Evolutionary conservation across 495 filamentous ascomycete genomes (phyloP).

Genomic region (Amniculicola lignicola): DNA sequence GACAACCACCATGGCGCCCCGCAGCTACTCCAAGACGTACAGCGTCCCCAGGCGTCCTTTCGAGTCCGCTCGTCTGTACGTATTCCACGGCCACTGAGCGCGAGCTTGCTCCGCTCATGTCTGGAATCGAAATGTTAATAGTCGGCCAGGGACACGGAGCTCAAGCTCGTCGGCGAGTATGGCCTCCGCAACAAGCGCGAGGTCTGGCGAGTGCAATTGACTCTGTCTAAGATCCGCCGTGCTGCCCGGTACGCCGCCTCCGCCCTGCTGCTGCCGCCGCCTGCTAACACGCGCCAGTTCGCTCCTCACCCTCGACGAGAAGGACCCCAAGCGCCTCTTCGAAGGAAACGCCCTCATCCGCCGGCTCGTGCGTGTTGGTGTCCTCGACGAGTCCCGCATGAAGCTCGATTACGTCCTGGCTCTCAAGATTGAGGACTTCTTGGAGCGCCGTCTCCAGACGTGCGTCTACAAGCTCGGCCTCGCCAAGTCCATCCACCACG

Average conservation of each 20-base stretch:
- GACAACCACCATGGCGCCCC: constrained; percentile 46
- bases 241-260: constrained; percentile 91
- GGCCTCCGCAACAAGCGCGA: constrained; percentile 99
- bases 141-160: constrained; percentile 85
- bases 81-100: constrained; percentile 70
- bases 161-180: constrained; percentile 99
- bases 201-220: constrained; percentile 98
- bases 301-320: constrained; percentile 99
- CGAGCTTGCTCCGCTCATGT: constrained; percentile 94
- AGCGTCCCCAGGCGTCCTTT: constrained; percentile 88
- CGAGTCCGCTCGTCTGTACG: constrained; percentile 99
- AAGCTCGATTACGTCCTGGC: constrained; percentile 99
- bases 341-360: constrained; percentile 99
- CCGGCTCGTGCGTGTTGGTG: constrained; percentile 98
- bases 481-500: constrained; percentile 99
- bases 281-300: no score
- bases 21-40: constrained; percentile 95
- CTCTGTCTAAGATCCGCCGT: constrained; percentile 99
- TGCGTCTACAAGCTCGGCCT: constrained; percentile 99
- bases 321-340: constrained; percentile 99
- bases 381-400: constrained; percentile 99
- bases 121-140: constrained; percentile 60
- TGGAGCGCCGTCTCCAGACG: constrained; percentile 98
- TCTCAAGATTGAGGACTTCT: constrained; percentile 96
- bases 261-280: no score